Base-by-base conservation (phyloP, 2,329 filamentous ascomycete genomes). In the Aspergillus pseudoglaucus region DNA sequence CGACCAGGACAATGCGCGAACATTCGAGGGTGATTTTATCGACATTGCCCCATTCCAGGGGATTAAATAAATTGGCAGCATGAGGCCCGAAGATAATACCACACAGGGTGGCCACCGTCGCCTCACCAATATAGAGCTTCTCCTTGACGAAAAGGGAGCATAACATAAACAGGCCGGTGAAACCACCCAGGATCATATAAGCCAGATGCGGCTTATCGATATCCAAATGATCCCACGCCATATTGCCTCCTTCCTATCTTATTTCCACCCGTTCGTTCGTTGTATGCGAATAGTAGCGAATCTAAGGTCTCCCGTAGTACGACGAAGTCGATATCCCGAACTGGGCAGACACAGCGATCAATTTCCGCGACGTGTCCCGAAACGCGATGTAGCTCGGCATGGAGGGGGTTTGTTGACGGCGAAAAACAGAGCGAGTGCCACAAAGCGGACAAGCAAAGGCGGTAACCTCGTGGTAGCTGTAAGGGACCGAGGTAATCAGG, bases 121-220 rank as follows among this genome's bases (percentile, higher is more conserved):
- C 93, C 78, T 98, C 93, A 65, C 93, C 93, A 68, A 98, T 98
- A 75, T 98, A 98, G 64, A 97, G 80, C 68, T 88, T 87, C 77
- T 98, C 93, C 77, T 98, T 98, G 74, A 98, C 95, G 64, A 97
- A 84, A 47, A 94, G 89, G 51, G 93, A 98, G 70, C 90, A 95
- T 51, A 98, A 78, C 93, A 98, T 98, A 75, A 98, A 98, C 60
- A 98, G 76, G 51, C 87, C 90, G 58, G 93, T 98, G 75, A 98
- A 98, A 68, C 91, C 93, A 62, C 93, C 93, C 48, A 98, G 77
- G 72, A 98, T 96, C 72, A 97, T 89, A 72, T 98, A 98, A 56
- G 95, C 93, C 88, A 97, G 72, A 77, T 98, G 93, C 62, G 93
- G 88, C 77, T 85, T 87, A 72, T 94, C 96, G 74, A 97, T 84